Evolutionary conservation across 441 rosid species (phyloP).

Genomic region (Mallotus repandus): DNA sequence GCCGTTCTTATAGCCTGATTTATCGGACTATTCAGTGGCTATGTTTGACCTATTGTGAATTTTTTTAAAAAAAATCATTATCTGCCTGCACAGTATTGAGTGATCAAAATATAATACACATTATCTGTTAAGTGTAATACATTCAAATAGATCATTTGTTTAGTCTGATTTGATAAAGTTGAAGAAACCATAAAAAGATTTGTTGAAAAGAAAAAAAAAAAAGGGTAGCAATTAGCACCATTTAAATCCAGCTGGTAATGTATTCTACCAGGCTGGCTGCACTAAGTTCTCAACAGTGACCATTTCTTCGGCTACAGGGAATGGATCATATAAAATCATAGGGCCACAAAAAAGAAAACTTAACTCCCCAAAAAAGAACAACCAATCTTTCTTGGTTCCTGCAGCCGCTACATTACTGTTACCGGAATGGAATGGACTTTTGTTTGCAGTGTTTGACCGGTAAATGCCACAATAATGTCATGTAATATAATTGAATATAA

Average conservation of each 20-base stretch:
- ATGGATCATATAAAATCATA: too few species aligned
- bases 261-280: slow-evolving; percentile 3
- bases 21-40: background rate
- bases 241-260: background rate
- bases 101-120: too few species aligned
- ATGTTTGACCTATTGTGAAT: too few species aligned
- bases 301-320: background rate
- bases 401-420: too few species aligned
- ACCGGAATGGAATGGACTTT: background rate
- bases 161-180: background rate
- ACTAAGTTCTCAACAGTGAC: background rate
- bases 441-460: background rate
- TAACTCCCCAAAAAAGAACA: too few species aligned
- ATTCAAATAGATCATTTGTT: background rate
- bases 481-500: background rate
- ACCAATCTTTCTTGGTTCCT: background rate
- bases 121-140: too few species aligned
- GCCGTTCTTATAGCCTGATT: background rate
- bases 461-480: too few species aligned
- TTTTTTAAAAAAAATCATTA: too few species aligned
- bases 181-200: too few species aligned
- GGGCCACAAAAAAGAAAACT: too few species aligned
- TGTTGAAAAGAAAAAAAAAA: too few species aligned
- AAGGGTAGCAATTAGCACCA: background rate
- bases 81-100: too few species aligned